Evolutionary conservation across 2,329 filamentous ascomycete species (phyloP).

Genomic region (Cladophialophora immunda): DNA sequence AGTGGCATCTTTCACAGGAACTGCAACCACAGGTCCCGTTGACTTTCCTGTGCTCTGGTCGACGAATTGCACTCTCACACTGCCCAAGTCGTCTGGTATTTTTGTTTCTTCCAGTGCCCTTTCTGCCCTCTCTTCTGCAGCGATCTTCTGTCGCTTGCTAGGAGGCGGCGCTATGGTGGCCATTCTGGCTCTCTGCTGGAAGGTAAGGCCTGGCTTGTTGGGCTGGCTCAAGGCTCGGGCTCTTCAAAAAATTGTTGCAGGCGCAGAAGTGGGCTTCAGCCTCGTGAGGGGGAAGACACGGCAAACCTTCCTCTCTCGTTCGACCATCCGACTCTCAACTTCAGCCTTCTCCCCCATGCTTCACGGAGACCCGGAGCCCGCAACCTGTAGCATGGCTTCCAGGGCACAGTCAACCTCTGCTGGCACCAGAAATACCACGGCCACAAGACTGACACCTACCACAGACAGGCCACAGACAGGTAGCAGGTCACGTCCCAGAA

Average conservation of each 20-base stretch:
- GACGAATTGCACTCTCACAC: slow-evolving; percentile 85
- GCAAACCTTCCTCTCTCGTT: not conserved
- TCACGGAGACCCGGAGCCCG: too few relatives aligned
- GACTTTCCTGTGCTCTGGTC: slow-evolving; percentile 76
- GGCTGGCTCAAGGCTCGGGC: not conserved
- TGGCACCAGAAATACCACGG: not conserved
- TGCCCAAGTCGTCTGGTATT: slow-evolving; percentile 74
- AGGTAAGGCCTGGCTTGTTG: not conserved
- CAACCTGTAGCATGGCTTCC: not conserved
- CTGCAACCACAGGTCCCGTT: slow-evolving; percentile 75
- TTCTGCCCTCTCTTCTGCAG: slow-evolving; percentile 73
- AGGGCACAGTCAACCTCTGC: slow-evolving; percentile 7
- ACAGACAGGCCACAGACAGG: slow-evolving; percentile 23
- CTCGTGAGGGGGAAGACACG: not conserved
- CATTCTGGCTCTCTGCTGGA: slow-evolving; percentile 60
- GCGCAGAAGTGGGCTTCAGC: not conserved
- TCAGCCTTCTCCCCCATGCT: not conserved
- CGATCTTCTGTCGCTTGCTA: slow-evolving; percentile 85
- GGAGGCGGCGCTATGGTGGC: slow-evolving; percentile 83
- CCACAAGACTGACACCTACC: slow-evolving; percentile 7
- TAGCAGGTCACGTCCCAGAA: slow-evolving; percentile 54
- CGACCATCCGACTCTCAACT: not conserved
- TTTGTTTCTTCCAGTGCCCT: slow-evolving; percentile 77
- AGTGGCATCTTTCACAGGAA: slow-evolving; percentile 83
- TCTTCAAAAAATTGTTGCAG: not conserved